These are phyloP conservation scores for Syncephalastrum sp. DNA, from an alignment of 371 early-diverging fungal species.

Conservation along the genomic window DNA sequence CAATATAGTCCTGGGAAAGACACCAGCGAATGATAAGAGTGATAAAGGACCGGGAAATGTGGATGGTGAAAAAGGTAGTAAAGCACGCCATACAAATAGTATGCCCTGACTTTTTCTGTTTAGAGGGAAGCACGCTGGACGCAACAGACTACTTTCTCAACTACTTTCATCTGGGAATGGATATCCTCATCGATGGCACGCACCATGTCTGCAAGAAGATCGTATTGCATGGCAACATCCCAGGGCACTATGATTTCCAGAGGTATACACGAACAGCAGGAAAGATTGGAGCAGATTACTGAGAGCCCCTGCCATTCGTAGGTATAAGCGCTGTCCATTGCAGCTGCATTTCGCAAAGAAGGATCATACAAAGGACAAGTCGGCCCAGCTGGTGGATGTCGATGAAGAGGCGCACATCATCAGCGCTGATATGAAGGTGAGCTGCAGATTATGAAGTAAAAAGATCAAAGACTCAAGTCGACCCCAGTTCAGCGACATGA, in stretches of 20 bases:
- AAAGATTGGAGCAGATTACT: background rate
- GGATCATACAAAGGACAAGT: slow-evolving; percentile 6
- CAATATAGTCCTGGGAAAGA: slow-evolving; percentile 12
- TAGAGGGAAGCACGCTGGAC: slow-evolving; percentile 22
- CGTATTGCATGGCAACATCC: slow-evolving; percentile 72
- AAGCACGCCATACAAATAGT: background rate
- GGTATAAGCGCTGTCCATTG: slow-evolving; percentile 62
- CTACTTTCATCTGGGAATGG: slow-evolving; percentile 74
- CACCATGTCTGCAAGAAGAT: slow-evolving; percentile 73
- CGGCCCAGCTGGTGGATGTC: slow-evolving; percentile 35
- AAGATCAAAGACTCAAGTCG: too few species aligned
- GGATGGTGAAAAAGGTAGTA: slow-evolving; percentile 34
- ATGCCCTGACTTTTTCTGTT: background rate
- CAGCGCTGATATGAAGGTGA: slow-evolving; percentile 48
- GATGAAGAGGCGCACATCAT: slow-evolving; percentile 23
- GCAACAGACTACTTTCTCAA: slow-evolving; percentile 69
- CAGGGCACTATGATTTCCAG: slow-evolving; percentile 74
- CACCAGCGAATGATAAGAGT: slow-evolving; percentile 3
- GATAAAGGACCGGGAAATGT: slow-evolving; percentile 12
- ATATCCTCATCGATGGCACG: slow-evolving; percentile 70
- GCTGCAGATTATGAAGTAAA: too few species aligned
- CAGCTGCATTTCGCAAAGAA: slow-evolving; percentile 36
- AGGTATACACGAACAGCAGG: slow-evolving; percentile 36
- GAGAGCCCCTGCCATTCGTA: slow-evolving; percentile 6
- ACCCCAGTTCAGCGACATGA: slow-evolving; percentile 40